phyloP scores from a whole-genome alignment of 441 rosid species.

The Erodium moschatum region DNA sequence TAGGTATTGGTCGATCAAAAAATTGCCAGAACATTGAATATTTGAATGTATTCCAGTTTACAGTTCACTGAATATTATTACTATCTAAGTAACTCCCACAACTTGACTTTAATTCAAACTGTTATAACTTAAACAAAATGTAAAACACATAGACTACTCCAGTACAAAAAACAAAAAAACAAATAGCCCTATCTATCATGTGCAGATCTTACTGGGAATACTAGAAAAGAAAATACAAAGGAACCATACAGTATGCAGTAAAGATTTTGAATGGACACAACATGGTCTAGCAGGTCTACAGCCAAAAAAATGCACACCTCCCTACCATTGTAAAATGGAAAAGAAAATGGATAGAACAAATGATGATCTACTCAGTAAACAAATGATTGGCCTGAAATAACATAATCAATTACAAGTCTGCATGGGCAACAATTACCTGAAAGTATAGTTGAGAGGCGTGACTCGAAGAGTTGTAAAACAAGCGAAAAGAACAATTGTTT shows the following conservation, averaged over 20 bases:
- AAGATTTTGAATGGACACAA: neutral
- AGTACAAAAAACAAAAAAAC: neutral
- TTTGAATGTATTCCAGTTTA: neutral
- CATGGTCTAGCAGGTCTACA: constrained; percentile 1
- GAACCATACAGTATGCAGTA: neutral
- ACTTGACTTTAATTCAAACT: neutral
- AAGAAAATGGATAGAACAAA: neutral
- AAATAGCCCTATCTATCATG: neutral
- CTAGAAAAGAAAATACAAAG: neutral
- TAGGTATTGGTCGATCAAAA: neutral
- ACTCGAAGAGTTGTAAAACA: constrained; percentile 29
- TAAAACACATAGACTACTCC: neutral
- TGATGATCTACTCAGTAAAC: neutral
- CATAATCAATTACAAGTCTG: neutral
- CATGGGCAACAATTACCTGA: constrained; percentile 25
- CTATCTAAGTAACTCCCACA: neutral
- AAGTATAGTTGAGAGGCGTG: constrained; percentile 24
- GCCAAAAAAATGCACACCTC: constrained; percentile 7
- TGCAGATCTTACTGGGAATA: neutral
- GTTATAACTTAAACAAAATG: neutral
- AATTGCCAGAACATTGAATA: neutral
- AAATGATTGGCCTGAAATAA: neutral
- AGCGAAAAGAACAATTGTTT: constrained; percentile 25
- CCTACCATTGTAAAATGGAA: no score
- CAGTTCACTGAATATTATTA: neutral